Evolutionary conservation across 1,284 basidiomycete species (phyloP), one percentile per base, ranked within the genome.

Genomic region (Rhodofomes roseus): DNA sequence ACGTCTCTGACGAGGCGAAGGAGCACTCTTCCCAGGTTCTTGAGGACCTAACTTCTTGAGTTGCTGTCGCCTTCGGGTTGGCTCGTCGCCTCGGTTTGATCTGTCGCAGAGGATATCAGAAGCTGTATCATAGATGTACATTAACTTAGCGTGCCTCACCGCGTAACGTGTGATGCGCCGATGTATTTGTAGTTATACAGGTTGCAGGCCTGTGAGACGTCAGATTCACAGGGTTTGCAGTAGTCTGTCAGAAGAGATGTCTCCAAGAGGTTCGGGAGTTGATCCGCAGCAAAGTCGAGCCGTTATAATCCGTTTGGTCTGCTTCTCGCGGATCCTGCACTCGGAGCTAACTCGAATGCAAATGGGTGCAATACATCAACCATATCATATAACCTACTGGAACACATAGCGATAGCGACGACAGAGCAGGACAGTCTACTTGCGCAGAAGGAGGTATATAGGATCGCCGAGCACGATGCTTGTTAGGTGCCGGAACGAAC

Each of bases 381-480:
- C 16, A 20, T 48, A 48, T 16, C 2, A 48, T 29, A 48, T 25
- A 48, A 27, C 20, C 23, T 29, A 36, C 18, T 14, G n/a, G 23
- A 18, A 39, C 22, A 43, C 14, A 41, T 48, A 58, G 18, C 55
- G 61, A 39, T 57, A 56, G 55, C 60, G 59, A 16, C n/a, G n/a
- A 12, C 22, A 29, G 14, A 16, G 31, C 31, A 54, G 14, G 51
- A 23, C 12, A 36, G 39, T 60, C 77, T 77, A 94, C 79, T 87
- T 90, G 67, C 95, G 84, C 76, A 98, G 83, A 44, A 98, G 81
- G 55, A 98, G 79, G 76, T 95, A 98, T 60, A 98, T 84, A 63
- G 95, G 92, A 70, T 96, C 93, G 27, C 96, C 95, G 27, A 98
- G 86, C 20, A 96, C 93, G 61, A 99, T 87, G 70, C 86, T 89